Base-by-base conservation (phyloP, 169 alveolate genomes). In the Plasmodium vivax region DNA sequence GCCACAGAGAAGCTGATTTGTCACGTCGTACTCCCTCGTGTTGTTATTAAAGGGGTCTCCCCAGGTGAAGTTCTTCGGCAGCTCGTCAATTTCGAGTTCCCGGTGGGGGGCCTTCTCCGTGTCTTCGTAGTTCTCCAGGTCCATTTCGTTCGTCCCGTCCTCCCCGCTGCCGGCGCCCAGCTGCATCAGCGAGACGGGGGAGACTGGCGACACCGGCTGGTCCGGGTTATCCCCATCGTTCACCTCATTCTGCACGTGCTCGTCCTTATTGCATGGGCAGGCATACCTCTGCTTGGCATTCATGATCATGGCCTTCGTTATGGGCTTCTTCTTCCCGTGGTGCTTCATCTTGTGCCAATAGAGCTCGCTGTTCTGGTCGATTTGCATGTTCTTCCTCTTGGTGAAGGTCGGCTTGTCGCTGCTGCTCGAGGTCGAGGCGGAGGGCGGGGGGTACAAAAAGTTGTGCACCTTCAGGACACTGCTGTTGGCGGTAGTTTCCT, bases 1-100 rank as follows among this genome's bases (percentile, higher is more conserved):
- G n/a, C 99, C 99, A 93, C 99, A 99, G 56, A 96, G 95, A 19
- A 98, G 98, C 92, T 98, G 99, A 73, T 96, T 90, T 12, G 85
- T 94, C 23, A 81, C 92, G 16, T 93, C 87, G 58, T 83, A 90
- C 36, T 92, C 95, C 58, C 96, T 96, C 1, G 92, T 74, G 34
- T 87, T 91, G 0, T 95, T 96, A 14, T 95, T 85, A 93, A 96
- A 97, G 12, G 98, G 95, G 85, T 97, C 98, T 2, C 98, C 98
- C 97, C 96, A 94, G 27, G 98, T 95, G 93, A 96, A 96, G 23
- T 93, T 90, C 32, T 75, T 81, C 14, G 98, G 97, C 16, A 96
- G 68, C 30, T 93, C 95, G 34, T 90, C 10, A n/a, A 90, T 43
- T 81, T 90, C 94, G 62, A 90, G 71, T 45, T 90, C 94, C 34